Base-by-base conservation (phyloP, 1,139 yeast genomes). In the Suhomyces guaymorum region DNA sequence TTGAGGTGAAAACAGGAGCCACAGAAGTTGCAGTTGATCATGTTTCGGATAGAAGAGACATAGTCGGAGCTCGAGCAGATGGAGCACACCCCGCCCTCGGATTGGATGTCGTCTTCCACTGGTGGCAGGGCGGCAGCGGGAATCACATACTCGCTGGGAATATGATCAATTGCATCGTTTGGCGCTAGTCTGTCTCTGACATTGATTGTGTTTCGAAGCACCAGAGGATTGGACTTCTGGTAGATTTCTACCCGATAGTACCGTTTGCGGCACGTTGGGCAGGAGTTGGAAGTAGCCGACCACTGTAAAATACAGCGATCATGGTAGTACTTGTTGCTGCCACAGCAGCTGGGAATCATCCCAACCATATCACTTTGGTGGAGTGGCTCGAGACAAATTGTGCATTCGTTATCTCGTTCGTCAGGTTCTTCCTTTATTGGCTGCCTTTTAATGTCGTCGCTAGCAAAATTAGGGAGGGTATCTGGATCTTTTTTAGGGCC, bases 221-320 rank as follows among this genome's bases (percentile, higher is more conserved):
- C 3, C 5, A 17, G 21, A 7, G 48, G 45, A 4, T 30, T 28
- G 8, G 33, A 29, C 12, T 38, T 30, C 5, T 38, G 40, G 20
- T 45, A 49, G 22, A 59, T 49, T 29, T 54, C 55, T 28, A 69
- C 54, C 34, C 49, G 47, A 42, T 64, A 49, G 47, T 57, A 70
- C 15, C 54, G 49, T 29, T 54, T 50, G 16, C 80, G 68, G 49
- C 81, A 76, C 2, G 74, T 73, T 3, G 80, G 80, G 46, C 81
- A 76, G 28, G 71, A 63, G 50, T 73, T 74, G 24, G 79, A 70
- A 28, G 66, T 63, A 18, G 57, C 48, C n/a, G 72, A 55, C 82
- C 82, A 76, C 24, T 60, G 61, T 10, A 55, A 38, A 16, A 75
- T 59, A 43, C 82, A 76, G 14, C 54, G 47, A 6, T 66, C 63